A percentile compares a stretch with the other conserved stretches of the same genome.
These are phyloP conservation scores for Nepenthes gracilis DNA, from an alignment of 148 eudicot genomes.

Conservation along the genomic window DNA sequence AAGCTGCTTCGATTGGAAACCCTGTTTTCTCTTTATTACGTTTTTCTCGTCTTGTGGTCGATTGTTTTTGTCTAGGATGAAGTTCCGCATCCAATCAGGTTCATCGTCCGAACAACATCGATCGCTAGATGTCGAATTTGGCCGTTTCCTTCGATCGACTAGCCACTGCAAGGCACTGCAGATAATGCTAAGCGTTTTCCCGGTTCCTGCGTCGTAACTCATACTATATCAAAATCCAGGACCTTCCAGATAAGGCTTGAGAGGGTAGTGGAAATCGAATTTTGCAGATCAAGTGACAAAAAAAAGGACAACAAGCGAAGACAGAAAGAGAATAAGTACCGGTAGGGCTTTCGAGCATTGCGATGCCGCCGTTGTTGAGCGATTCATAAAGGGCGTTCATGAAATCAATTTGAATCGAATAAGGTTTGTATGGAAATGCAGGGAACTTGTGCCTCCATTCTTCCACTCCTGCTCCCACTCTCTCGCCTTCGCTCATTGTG, in stretches of 20 bases:
- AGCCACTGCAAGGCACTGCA: conserved; percentile 96
- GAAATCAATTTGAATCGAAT: conserved; percentile 80
- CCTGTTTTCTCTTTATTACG: not conserved
- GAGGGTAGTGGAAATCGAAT: not conserved
- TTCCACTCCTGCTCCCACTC: not conserved
- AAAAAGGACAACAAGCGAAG: not conserved
- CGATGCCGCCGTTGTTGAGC: conserved; percentile 77
- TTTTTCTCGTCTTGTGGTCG: conserved; percentile 22
- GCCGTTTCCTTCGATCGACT: conserved; percentile 36
- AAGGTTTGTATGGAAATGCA: conserved; percentile 85
- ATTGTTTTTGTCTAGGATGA: conserved; percentile 30
- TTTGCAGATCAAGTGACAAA: not conserved
- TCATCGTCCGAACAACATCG: conserved; percentile 45
- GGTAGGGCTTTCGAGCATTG: conserved; percentile 98
- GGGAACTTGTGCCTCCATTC: conserved; percentile 51
- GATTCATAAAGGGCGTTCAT: conserved; percentile 69
- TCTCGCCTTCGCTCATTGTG: too few species aligned
- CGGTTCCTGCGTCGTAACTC: conserved; percentile 46
- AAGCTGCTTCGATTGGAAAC: conserved; percentile 10
- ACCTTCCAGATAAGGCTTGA: too few species aligned
- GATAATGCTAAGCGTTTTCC: conserved; percentile 88
- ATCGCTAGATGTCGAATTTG: conserved; percentile 5
- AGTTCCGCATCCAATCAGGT: conserved; percentile 84
- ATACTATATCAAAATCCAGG: not conserved
- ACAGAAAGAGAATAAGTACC: conserved; percentile 25